Percentiles rank a stretch among this genome's conserved stretches.
Conservation (phyloP, 2,329 filamentous ascomycete species). For the Cladorrhinum sp. region DNA sequence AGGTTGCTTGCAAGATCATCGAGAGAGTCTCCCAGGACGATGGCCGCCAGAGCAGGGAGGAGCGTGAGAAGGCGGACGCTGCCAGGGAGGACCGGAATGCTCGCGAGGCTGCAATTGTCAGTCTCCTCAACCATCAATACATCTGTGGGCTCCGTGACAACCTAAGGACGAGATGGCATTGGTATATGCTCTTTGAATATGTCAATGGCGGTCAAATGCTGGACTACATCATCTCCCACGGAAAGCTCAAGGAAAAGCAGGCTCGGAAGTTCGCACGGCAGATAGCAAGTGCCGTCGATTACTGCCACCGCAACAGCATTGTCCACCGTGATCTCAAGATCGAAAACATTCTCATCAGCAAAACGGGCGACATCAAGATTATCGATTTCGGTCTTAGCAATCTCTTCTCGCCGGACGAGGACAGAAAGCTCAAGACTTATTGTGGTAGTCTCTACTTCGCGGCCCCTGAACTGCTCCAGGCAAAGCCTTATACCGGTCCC, state of each 20-base stretch:
- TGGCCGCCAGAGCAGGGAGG: conserved; percentile 64
- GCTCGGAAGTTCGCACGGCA: conserved; percentile 96
- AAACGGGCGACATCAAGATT: conserved; percentile 98
- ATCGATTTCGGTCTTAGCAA: conserved; percentile 99
- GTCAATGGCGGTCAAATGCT: conserved; percentile 99
- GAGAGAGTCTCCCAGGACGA: conserved; percentile 88
- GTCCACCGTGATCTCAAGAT: conserved; percentile 98
- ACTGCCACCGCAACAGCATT: conserved; percentile 97
- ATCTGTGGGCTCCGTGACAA: conserved; percentile 96
- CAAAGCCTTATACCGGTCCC: conserved; percentile 89
- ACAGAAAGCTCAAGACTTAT: conserved; percentile 82
- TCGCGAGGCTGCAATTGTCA: conserved; percentile 93
- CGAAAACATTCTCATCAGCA: conserved; percentile 98
- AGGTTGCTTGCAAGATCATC: conserved; percentile 98
- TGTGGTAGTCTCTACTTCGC: conserved; percentile 98
- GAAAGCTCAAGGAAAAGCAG: conserved; percentile 96
- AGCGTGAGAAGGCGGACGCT: conserved; percentile 88
- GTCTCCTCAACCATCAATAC: conserved; percentile 88
- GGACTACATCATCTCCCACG: conserved; percentile 98
- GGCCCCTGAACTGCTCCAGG: conserved; percentile 89
- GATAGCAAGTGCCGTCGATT: conserved; percentile 94
- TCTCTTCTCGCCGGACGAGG: conserved; percentile 77
- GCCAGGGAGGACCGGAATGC: conserved; percentile 96
- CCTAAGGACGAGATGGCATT: conserved; percentile 93
- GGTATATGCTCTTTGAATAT: conserved; percentile 99